Percentiles rank a stretch among this genome's conserved stretches.
phyloP scores from a whole-genome alignment of 768 basidiomycete genomes.

The Kwoniella botswanensis region DNA sequence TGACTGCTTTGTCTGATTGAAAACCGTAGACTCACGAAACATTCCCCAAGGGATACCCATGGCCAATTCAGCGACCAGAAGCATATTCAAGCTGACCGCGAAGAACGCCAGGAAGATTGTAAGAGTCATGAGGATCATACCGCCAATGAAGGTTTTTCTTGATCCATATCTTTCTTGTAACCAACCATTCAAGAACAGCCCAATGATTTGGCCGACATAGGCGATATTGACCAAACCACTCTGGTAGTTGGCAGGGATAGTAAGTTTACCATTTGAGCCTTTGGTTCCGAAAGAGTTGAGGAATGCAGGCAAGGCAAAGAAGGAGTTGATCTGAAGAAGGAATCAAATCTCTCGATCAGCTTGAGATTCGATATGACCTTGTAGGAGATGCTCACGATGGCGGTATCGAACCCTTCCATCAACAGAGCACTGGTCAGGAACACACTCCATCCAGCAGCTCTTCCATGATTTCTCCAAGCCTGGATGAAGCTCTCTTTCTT shows the following conservation, averaged over 20 bases:
- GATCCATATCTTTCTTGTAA: constrained; percentile 36
- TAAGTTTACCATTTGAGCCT: constrained; percentile 30
- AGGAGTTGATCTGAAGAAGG: constrained; percentile 30
- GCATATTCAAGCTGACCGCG: constrained; percentile 33
- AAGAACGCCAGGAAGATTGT: constrained; percentile 40
- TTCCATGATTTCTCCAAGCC: constrained; percentile 36
- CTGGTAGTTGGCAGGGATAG: constrained; percentile 55
- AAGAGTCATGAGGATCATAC: constrained; percentile 36
- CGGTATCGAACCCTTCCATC: constrained; percentile 41
- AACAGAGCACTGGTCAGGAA: constrained; percentile 33
- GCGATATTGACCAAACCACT: constrained; percentile 49
- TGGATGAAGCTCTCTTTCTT: constrained; percentile 30
- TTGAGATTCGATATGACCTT: background rate
- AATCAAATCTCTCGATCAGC: background rate
- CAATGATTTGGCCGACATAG: constrained; percentile 47
- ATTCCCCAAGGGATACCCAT: constrained; percentile 44
- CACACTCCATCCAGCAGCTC: constrained; percentile 34
- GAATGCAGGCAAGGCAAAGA: constrained; percentile 34
- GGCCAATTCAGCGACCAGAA: constrained; percentile 34
- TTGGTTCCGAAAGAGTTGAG: constrained; percentile 28
- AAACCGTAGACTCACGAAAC: constrained; percentile 28
- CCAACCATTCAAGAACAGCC: constrained; percentile 33
- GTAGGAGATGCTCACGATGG: constrained; percentile 22
- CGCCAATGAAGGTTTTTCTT: constrained; percentile 26
- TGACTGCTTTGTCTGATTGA: background rate